Percentiles rank a stretch among this genome's conserved stretches.
These are phyloP conservation scores for Ilex aquifolium DNA, from an alignment of 257 asterid genomes.

Conservation along the genomic window DNA sequence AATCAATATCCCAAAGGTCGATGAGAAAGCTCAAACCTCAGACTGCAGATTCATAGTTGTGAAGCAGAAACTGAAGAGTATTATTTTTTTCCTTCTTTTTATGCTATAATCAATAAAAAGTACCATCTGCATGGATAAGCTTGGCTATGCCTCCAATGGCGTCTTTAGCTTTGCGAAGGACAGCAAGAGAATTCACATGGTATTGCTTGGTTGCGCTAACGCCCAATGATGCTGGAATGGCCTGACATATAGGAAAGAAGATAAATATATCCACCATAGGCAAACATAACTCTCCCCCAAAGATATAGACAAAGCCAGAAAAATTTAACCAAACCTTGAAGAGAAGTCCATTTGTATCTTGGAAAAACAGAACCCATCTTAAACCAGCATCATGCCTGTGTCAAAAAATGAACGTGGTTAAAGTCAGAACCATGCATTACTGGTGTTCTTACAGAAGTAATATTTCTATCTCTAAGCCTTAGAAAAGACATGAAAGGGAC, in stretches of 20 bases:
- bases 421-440: neutral
- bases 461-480: neutral
- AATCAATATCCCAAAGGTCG: neutral
- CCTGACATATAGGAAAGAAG: slow-evolving; percentile 38
- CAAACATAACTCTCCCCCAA: slow-evolving; percentile 4
- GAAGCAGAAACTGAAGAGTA: neutral
- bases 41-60: neutral
- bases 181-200: slow-evolving; percentile 97
- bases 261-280: slow-evolving; percentile 4
- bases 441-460: neutral
- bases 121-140: slow-evolving; percentile 92
- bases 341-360: slow-evolving; percentile 96
- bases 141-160: slow-evolving; percentile 97
- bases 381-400: slow-evolving; percentile 77
- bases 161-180: slow-evolving; percentile 98
- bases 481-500: neutral
- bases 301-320: slow-evolving; percentile 7
- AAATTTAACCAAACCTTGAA: slow-evolving; percentile 60
- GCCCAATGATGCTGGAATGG: slow-evolving; percentile 89
- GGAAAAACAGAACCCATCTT: slow-evolving; percentile 94
- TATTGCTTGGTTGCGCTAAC: slow-evolving; percentile 79
- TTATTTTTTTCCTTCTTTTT: too few species aligned
- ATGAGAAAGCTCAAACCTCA: neutral
- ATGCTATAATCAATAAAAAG: neutral
- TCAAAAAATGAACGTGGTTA: slow-evolving; percentile 11